Conservation (phyloP, 495 filamentous ascomycete species). For the Xylaria longipes region DNA sequence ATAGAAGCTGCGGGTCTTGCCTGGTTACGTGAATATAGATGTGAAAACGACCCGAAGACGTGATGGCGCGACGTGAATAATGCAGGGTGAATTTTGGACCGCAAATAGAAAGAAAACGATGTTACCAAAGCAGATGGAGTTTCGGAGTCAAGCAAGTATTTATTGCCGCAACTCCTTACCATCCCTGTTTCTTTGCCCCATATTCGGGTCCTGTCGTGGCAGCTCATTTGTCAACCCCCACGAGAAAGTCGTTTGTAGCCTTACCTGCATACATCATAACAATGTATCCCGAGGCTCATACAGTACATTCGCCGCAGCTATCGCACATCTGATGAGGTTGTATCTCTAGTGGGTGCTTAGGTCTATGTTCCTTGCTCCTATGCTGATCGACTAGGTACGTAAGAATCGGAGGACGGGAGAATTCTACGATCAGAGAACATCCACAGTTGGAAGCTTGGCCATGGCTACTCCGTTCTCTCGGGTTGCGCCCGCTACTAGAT, state of each 20-base stretch:
- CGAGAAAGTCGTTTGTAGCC: neutral
- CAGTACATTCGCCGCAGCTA: neutral
- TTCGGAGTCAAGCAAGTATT: slow-evolving; percentile 7
- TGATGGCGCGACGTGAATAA: neutral
- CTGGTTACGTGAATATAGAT: neutral
- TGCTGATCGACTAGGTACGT: neutral
- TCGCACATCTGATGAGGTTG: neutral
- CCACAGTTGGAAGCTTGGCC: neutral
- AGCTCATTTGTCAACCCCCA: neutral
- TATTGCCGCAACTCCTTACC: neutral
- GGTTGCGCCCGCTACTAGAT: neutral
- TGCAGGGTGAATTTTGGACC: neutral
- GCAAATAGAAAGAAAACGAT: neutral
- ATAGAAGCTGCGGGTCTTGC: neutral
- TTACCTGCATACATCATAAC: neutral
- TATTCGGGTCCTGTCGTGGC: neutral
- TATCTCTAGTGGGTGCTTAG: neutral
- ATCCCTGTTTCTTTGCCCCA: neutral
- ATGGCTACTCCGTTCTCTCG: slow-evolving; percentile 1
- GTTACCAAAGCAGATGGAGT: neutral
- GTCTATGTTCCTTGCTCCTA: neutral
- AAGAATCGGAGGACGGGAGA: neutral
- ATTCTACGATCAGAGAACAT: neutral
- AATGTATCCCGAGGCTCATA: neutral
- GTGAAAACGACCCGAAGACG: neutral